Evolutionary conservation across 2,329 filamentous ascomycete species (phyloP), one percentile per base, ranked within the genome.

Genomic region (Apiospora saccharicola): DNA sequence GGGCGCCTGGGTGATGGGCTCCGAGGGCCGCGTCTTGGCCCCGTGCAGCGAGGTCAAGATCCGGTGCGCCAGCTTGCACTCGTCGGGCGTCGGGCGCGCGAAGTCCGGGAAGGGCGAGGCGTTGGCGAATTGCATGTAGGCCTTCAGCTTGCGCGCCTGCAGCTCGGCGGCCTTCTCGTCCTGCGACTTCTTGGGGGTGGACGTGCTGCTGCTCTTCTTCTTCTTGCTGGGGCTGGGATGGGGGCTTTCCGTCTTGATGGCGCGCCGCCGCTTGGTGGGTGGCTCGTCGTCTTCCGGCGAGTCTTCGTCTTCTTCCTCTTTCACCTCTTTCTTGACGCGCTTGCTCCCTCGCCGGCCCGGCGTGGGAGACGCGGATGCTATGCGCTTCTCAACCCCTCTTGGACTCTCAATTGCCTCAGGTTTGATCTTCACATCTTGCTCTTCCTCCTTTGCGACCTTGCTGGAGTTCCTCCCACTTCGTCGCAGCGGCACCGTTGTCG

Each of bases 31-130:
- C 53, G 82, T 80, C 37, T 92, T 87, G 70, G 88, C 85, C 14
- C 93, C 93, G 78, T 96, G 93, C 0, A 91, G 81, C 8, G 83
- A 83, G 1, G 90, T 86, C 0, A 96, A 88, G 37, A 95, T 86
- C 4, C 83, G 82, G 73, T 90, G 90, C n/a, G 94, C 92, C 72
- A 90, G 86, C 73, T 88, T 85, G 80, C 93, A 94, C 78, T 95
- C 92, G 43, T 88, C 86, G 0, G 88, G 80, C 0, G 91, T 94
- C 0, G 93, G 93, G 74, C 87, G 90, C 3, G 82, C 77, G 79
- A 91, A 93, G 72, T 90, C 85, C 0, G 93, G 92, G 75, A 92
- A 96, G 0, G 93, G 93, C 0, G 90, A 86, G 30, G 79, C 76
- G 47, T 79, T 78, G 47, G 80, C 80, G 76, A 83, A 84, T 51